Evolutionary conservation across 139 green algal genomes (phyloP), one percentile per base, ranked within the genome.

Genomic region (Haematococcus lacustris): DNA sequence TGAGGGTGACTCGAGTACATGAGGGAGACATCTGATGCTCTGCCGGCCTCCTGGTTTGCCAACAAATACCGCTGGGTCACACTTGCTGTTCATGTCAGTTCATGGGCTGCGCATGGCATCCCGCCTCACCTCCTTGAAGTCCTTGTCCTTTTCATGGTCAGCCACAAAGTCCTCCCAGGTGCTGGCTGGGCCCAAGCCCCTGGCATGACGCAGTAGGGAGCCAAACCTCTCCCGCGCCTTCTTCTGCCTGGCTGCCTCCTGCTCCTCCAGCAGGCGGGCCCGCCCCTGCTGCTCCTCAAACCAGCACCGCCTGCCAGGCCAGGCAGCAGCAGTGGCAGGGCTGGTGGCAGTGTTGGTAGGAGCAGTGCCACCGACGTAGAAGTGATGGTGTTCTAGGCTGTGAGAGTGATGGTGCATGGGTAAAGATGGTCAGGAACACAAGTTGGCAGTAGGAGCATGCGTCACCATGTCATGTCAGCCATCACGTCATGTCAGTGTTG

Each of bases 281-380:
- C 73, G 73, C 25, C 75, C 84, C 66, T 84, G 62, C 59, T 78
- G 63, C 78, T 91, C 88, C 28, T 90, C 82, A 68, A 87, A 88
- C 74, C 82, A 88, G 59, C 79, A 47, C 62, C 81, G 74, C 80
- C 86, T 91, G 71, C 6, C 3, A 40, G 60, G 3, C 38, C 4
- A 7, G n/a, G n/a, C n/a, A n/a, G n/a, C n/a, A n/a, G n/a, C n/a
- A n/a, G n/a, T n/a, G n/a, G n/a, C n/a, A n/a, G n/a, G n/a, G n/a
- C n/a, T n/a, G n/a, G n/a, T n/a, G n/a, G n/a, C n/a, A n/a, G n/a
- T n/a, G n/a, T n/a, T n/a, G n/a, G n/a, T n/a, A n/a, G n/a, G n/a
- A n/a, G n/a, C n/a, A n/a, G n/a, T n/a, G n/a, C n/a, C n/a, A n/a
- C n/a, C n/a, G n/a, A n/a, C n/a, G n/a, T n/a, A n/a, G n/a, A n/a